phyloP scores from a whole-genome alignment of 148 eudicot genomes.

The Polygonum maritimum region DNA sequence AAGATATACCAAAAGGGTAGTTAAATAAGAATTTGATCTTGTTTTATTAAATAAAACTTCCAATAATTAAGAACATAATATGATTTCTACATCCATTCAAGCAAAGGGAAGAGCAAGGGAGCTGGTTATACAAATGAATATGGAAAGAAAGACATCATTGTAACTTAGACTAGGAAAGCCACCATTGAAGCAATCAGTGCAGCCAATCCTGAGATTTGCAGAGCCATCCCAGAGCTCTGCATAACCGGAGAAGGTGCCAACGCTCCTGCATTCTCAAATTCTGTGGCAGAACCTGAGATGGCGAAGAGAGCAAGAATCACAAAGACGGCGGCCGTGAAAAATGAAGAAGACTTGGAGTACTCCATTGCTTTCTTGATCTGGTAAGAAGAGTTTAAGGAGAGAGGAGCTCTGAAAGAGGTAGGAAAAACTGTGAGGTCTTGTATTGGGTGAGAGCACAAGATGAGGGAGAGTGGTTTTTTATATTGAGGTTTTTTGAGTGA shows the following conservation, averaged over 20 bases:
- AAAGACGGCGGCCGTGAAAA: not conserved
- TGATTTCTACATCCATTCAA: not conserved
- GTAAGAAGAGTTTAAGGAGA: not conserved
- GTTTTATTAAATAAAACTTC: not conserved
- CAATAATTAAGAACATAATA: not conserved
- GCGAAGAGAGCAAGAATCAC: not conserved
- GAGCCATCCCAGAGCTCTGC: conserved; percentile 7
- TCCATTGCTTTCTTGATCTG: not conserved
- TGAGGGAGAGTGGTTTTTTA: not conserved
- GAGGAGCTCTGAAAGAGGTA: not conserved
- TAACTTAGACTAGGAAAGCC: not conserved
- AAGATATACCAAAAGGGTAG: not conserved
- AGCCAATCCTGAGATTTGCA: not conserved
- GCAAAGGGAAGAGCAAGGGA: not conserved
- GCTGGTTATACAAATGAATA: not conserved
- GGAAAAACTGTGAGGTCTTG: not conserved
- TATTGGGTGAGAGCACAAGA: not conserved
- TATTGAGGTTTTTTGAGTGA: not conserved
- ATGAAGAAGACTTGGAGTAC: not conserved
- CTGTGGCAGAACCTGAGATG: not conserved
- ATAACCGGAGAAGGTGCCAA: not conserved
- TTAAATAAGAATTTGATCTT: not conserved
- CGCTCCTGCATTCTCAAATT: not conserved
- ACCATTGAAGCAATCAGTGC: conserved; percentile 1
- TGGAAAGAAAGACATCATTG: not conserved